Percentiles rank a stretch among this genome's conserved stretches.
phyloP scores from a whole-genome alignment of 345 rosid species.

The Sisymbrium irio region DNA sequence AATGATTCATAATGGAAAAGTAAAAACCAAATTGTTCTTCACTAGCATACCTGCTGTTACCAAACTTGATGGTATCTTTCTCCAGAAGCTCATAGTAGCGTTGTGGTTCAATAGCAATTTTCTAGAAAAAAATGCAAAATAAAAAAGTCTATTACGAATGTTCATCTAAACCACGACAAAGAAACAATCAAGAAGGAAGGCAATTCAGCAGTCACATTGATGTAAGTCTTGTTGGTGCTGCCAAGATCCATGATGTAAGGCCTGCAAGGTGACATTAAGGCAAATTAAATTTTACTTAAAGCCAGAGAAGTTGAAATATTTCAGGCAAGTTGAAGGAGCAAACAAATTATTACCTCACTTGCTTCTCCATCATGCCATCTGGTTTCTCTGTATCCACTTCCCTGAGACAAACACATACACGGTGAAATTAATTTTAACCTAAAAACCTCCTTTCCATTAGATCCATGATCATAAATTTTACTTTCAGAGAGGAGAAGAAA shows the following conservation, averaged over 20 bases:
- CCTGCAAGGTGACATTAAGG: slow-evolving; percentile 40
- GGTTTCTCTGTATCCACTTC: slow-evolving; percentile 72
- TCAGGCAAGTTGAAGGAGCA: background rate
- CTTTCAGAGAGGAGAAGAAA: slow-evolving; percentile 5
- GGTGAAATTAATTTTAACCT: slow-evolving; percentile 4
- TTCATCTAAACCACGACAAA: slow-evolving; percentile 3
- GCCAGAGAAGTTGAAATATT: background rate
- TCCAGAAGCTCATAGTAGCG: slow-evolving; percentile 90
- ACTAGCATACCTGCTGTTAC: slow-evolving; percentile 79
- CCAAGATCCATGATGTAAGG: slow-evolving; percentile 98
- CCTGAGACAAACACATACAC: slow-evolving; percentile 42
- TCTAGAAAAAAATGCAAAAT: slow-evolving; percentile 50
- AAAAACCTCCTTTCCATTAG: background rate
- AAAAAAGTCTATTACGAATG: slow-evolving; percentile 15
- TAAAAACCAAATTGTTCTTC: background rate
- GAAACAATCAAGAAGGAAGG: slow-evolving; percentile 1
- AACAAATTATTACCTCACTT: slow-evolving; percentile 53
- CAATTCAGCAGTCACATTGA: slow-evolving; percentile 60
- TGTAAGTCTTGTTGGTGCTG: slow-evolving; percentile 87
- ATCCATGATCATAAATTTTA: background rate
- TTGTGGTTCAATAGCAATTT: slow-evolving; percentile 75
- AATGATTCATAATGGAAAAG: background rate
- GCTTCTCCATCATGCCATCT: slow-evolving; percentile 66
- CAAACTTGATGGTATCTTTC: slow-evolving; percentile 90
- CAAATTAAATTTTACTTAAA: slow-evolving; percentile 2